phyloP scores from a whole-genome alignment of 371 early-diverging fungal genomes.

The Mucor mucedo region DNA sequence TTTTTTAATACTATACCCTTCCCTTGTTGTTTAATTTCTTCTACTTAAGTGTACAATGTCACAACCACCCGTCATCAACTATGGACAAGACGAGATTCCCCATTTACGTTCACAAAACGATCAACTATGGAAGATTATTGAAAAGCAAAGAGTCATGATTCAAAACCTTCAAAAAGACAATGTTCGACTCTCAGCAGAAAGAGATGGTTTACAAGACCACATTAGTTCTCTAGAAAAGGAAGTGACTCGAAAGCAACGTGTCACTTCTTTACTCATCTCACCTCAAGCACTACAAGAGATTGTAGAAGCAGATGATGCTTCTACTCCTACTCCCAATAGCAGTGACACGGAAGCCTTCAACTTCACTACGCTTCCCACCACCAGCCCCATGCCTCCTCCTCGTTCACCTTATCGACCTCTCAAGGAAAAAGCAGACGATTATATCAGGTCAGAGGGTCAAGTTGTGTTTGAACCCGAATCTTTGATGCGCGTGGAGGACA shows the following conservation, averaged over 20 bases:
- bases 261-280: slow-evolving; percentile 36
- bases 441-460: neutral
- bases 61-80: slow-evolving; percentile 10
- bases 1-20: neutral
- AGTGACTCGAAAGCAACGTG: slow-evolving; percentile 29
- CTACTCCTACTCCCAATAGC: slow-evolving; percentile 20
- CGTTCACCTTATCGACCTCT: slow-evolving; percentile 39
- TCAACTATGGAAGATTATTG: slow-evolving; percentile 89
- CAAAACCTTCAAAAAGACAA: slow-evolving; percentile 71
- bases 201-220: slow-evolving; percentile 58
- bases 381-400: slow-evolving; percentile 37
- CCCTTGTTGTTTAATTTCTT: slow-evolving; percentile 12
- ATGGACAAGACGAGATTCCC: slow-evolving; percentile 32
- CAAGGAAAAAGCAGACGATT: slow-evolving; percentile 22
- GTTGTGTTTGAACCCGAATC: slow-evolving; percentile 7
- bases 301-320: slow-evolving; percentile 32
- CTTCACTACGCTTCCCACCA: neutral
- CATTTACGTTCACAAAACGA: slow-evolving; percentile 71
- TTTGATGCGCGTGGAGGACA: neutral
- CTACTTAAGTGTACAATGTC: slow-evolving; percentile 8
- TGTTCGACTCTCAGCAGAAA: slow-evolving; percentile 56
- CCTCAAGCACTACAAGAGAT: slow-evolving; percentile 36
- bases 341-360: slow-evolving; percentile 19
- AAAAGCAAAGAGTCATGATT: slow-evolving; percentile 85
- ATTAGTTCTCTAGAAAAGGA: slow-evolving; percentile 36